Evolutionary conservation across 371 early-diverging fungal species (phyloP).

Genomic region (Circinella umbellata): DNA sequence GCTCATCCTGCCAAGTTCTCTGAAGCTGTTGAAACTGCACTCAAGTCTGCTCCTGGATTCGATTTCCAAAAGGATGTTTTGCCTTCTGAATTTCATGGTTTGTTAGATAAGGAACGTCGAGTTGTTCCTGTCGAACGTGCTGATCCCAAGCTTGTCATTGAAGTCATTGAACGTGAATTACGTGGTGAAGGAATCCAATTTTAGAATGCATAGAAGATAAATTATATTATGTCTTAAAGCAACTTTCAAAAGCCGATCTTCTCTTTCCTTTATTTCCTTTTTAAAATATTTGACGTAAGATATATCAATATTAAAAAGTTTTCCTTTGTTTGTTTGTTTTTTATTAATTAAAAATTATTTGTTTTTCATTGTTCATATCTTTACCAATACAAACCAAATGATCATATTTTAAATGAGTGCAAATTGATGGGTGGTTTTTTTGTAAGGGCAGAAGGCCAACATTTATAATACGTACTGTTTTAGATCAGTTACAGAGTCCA

Average conservation of each 20-base stretch:
- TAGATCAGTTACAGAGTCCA: no score
- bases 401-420: no score
- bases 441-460: no score
- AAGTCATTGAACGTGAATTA: conserved; percentile 64
- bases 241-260: no score
- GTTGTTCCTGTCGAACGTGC: conserved; percentile 64
- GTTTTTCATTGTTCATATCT: background rate
- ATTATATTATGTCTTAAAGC: no score
- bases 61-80: conserved; percentile 68
- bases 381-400: no score
- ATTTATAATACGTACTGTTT: no score
- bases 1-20: conserved; percentile 98
- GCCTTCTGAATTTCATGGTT: conserved; percentile 73
- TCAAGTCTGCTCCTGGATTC: conserved; percentile 61
- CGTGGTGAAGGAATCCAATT: conserved; percentile 49
- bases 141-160: conserved; percentile 62
- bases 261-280: no score
- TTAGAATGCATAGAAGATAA: conserved; percentile 14
- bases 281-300: no score
- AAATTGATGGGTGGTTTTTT: no score
- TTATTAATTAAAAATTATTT: background rate
- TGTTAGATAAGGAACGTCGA: conserved; percentile 71
- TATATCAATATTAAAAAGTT: background rate
- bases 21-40: conserved; percentile 85
- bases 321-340: background rate